Base-by-base conservation (phyloP, 1,139 yeast species). In the Yamadazyma songkhlaensis region DNA sequence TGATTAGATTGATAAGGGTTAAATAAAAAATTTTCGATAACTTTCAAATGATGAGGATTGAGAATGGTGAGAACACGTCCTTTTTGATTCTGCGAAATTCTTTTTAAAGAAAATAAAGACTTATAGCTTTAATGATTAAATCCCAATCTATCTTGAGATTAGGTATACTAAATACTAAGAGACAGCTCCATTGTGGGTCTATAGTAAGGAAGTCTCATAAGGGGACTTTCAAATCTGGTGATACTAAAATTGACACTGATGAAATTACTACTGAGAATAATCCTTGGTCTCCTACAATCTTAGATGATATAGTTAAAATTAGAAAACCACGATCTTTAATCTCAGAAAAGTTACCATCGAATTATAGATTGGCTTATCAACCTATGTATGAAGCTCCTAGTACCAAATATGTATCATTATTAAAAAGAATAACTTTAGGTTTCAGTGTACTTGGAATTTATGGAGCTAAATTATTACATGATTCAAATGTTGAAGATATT, bases 321-420 rank as follows among this genome's bases (percentile, higher is more conserved):
- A 54, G 59, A 31, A 50, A 53, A 36, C 58, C 57, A 9, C 52
- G 59, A 36, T 50, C 41, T 9, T 40, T 46, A n/a, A 44, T 57
- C 7, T 47, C 60, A 6, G 57, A 63, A 1, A 59, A 62, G 14
- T 50, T 74, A 15, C 69, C 74, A 1, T 50, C 57, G 2, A 66
- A 76, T 30, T 74, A 56, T 45, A 55, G 85, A 38, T 58, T 77
- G 6, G 77, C 81, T 0, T 74, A 77, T 47, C 64, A 62, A 43
- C 76, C 84, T 3, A 50, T 80, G 22, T 80, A 80, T 48, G 75
- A 69, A 38, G 75, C 81, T 1, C 83, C 85, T 0, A 67, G 79
- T 1, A 64, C 75, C 25, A 71, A 73, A 43, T 75, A 77, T 39
- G 79, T 79, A 7, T 74, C 81, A 9, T 62, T 77, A 38, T 58